Percentiles rank a stretch among this genome's conserved stretches.
Evolutionary conservation across 1,284 basidiomycete species (phyloP).

Genomic region (Tilletiopsis washingtonensis): DNA sequence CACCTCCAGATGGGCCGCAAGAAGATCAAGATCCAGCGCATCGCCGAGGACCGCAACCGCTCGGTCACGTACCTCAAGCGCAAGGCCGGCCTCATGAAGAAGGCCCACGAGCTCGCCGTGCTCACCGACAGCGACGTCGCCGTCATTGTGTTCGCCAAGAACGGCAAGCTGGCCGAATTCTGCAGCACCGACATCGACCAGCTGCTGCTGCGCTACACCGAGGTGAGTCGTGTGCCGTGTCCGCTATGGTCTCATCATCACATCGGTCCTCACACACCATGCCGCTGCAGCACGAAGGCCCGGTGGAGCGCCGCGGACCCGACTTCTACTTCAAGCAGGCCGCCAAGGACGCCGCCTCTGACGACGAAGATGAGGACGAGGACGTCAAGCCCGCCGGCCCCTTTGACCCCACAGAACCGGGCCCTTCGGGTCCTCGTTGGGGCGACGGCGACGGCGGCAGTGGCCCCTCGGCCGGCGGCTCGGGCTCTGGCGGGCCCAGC

Average conservation of each 20-base stretch:
- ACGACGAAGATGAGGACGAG: slow-evolving; percentile 7
- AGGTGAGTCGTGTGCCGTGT: slow-evolving; percentile 4
- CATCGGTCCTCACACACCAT: background rate
- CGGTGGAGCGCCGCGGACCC: slow-evolving; percentile 8
- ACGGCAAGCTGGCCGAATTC: slow-evolving; percentile 11
- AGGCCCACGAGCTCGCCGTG: slow-evolving; percentile 93
- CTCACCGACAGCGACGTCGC: slow-evolving; percentile 89
- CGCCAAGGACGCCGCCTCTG: slow-evolving; percentile 7
- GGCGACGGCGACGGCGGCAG: too few relatives aligned
- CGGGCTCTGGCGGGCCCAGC: too few relatives aligned
- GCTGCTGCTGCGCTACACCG: slow-evolving; percentile 10
- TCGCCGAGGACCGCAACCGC: slow-evolving; percentile 11
- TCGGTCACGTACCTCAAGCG: slow-evolving; percentile 95
- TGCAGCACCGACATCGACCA: slow-evolving; percentile 13
- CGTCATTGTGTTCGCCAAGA: slow-evolving; percentile 12
- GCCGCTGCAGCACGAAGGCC: slow-evolving; percentile 6
- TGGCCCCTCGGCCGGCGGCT: too few relatives aligned
- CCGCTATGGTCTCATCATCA: background rate
- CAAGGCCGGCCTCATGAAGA: slow-evolving; percentile 71
- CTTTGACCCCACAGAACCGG: too few relatives aligned
- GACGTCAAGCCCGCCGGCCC: slow-evolving; percentile 3
- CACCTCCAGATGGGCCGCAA: slow-evolving; percentile 15
- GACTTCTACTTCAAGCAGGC: background rate
- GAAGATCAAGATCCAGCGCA: slow-evolving; percentile 10
- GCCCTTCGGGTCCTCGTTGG: too few relatives aligned